Evolutionary conservation across 176 grass and related monocot genomes (phyloP).

Genomic region (Hyparrhenia diplandra): DNA sequence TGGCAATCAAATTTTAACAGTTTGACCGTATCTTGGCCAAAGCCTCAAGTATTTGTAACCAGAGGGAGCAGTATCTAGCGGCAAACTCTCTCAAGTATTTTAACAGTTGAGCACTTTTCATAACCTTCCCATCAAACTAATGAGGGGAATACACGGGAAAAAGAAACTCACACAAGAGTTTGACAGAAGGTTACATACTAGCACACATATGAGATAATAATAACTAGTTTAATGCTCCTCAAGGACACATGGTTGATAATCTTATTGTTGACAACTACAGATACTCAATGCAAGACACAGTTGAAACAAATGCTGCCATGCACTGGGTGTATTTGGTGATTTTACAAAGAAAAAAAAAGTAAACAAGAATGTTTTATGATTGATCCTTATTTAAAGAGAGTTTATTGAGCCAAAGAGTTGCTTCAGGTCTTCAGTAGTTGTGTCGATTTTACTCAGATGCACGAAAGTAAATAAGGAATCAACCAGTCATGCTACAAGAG

Average conservation of each 20-base stretch:
- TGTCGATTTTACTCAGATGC: background rate
- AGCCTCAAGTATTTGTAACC: background rate
- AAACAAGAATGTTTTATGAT: background rate
- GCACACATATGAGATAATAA: background rate
- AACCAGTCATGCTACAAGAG: background rate
- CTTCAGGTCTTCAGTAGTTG: background rate
- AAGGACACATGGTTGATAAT: background rate
- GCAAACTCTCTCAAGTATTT: background rate
- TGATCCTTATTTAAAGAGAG: background rate
- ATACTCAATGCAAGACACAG: background rate
- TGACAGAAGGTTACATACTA: background rate
- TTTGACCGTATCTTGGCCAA: background rate
- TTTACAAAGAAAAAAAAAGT: background rate
- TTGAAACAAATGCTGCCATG: background rate
- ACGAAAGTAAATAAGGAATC: background rate
- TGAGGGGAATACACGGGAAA: background rate
- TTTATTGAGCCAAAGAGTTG: background rate
- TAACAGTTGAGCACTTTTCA: background rate
- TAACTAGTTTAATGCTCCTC: background rate
- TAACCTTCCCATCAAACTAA: constrained; percentile 8
- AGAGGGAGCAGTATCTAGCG: constrained; percentile 3
- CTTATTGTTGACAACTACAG: background rate
- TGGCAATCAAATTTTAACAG: background rate
- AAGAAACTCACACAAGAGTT: background rate
- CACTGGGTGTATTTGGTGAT: background rate